These are phyloP conservation scores for Nemophila menziesii DNA, from an alignment of 257 asterid genomes.

Conservation along the genomic window DNA sequence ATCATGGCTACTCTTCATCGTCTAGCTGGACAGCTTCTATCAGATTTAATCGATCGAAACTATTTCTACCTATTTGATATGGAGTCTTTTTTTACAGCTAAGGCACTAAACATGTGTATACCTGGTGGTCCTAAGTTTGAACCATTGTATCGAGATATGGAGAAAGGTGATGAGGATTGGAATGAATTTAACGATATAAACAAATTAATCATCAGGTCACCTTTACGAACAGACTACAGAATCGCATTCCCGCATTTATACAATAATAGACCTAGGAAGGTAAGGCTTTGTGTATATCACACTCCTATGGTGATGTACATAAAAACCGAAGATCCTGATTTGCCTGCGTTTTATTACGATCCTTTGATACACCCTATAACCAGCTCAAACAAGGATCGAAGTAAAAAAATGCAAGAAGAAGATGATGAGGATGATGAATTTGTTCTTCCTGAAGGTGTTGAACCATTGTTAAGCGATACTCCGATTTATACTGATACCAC, in stretches of 20 bases:
- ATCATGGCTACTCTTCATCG: conserved; percentile 98
- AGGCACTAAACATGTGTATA: conserved; percentile 96
- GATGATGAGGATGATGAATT: conserved; percentile 89
- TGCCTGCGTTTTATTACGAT: conserved; percentile 93
- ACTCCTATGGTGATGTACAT: conserved; percentile 97
- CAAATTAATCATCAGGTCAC: conserved; percentile 93
- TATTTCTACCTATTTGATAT: conserved; percentile 90
- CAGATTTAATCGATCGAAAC: conserved; percentile 87
- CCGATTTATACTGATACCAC: conserved; percentile 92
- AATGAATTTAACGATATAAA: conserved; percentile 95
- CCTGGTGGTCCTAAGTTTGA: conserved; percentile 99
- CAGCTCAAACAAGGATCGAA: conserved; percentile 56
- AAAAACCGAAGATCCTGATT: conserved; percentile 97
- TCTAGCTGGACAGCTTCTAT: conserved; percentile 93
- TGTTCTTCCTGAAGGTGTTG: conserved; percentile 73
- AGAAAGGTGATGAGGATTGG: conserved; percentile 99
- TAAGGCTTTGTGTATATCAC: conserved; percentile 79
- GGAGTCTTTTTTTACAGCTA: conserved; percentile 97
- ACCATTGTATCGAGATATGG: conserved; percentile 98
- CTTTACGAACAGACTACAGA: conserved; percentile 96
- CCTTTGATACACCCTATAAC: conserved; percentile 94
- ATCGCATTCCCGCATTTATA: conserved; percentile 94
- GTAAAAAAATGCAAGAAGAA: conserved; percentile 60
- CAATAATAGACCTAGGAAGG: conserved; percentile 91
- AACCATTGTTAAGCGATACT: conserved; percentile 51